Evolutionary conservation across 2,329 filamentous ascomycete genomes (phyloP).

Genomic region (Paecilomyces sp.): DNA sequence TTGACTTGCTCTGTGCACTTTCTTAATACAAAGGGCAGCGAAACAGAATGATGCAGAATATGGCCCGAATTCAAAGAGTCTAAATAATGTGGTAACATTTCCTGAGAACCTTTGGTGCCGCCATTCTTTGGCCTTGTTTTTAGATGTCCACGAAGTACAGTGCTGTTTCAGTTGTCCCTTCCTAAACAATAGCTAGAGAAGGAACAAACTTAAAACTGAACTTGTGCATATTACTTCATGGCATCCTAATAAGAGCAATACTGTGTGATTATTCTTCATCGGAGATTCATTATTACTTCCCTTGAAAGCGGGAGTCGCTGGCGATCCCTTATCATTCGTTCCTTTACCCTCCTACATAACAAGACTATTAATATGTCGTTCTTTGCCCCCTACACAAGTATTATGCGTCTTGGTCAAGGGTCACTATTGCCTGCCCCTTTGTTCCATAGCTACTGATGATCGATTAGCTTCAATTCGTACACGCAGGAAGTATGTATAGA

Average conservation of each 20-base stretch:
- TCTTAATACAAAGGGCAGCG: no score
- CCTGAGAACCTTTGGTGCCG: not conserved
- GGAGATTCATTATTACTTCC: not conserved
- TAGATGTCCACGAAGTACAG: not conserved
- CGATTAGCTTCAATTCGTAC: conserved; percentile 31
- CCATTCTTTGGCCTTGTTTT: not conserved
- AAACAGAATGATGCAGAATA: no score
- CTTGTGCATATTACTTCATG: not conserved
- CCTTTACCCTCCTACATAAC: not conserved
- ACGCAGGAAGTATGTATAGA: conserved; percentile 34
- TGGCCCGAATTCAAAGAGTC: no score
- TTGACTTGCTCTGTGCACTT: no score
- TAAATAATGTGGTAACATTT: no score
- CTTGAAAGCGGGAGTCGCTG: not conserved
- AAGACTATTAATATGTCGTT: conserved; percentile 17
- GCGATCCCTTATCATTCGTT: not conserved
- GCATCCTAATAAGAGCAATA: not conserved
- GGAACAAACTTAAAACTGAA: not conserved
- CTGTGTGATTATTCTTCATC: not conserved
- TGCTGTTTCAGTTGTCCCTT: not conserved
- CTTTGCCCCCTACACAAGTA: conserved; percentile 29
- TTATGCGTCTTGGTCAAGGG: conserved; percentile 27
- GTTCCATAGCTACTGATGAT: not conserved
- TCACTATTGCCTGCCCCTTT: not conserved
- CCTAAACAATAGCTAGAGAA: not conserved